Evolutionary conservation across 208 protist species (phyloP).

Genomic region (Hexamita inflata): DNA sequence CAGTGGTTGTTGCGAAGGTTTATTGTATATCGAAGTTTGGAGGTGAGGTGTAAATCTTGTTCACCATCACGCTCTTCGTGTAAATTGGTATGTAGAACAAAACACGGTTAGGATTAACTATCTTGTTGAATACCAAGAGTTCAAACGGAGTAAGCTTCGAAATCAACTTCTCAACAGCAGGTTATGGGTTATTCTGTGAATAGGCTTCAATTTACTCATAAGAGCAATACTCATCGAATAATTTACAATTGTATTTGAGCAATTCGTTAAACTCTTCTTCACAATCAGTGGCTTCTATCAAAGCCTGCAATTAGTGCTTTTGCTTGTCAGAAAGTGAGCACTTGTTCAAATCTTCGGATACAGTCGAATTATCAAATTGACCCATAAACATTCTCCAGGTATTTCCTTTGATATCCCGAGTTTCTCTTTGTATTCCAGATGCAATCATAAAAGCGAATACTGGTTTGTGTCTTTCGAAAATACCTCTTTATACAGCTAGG

Average conservation of each 20-base stretch:
- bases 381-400: constrained; percentile 29
- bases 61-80: neutral
- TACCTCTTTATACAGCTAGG: constrained; percentile 76
- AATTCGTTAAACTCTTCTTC: neutral
- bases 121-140: constrained; percentile 75
- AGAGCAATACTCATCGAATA: constrained; percentile 57
- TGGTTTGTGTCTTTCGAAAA: constrained; percentile 89
- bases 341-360: neutral
- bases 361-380: neutral
- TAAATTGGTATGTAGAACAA: constrained; percentile 22
- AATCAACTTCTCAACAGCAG: constrained; percentile 55
- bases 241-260: too few species aligned
- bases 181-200: too few species aligned
- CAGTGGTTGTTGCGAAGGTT: constrained; percentile 74
- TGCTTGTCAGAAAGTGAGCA: too few species aligned
- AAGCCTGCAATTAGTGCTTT: neutral
- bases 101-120: constrained; percentile 64
- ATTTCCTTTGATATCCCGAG: neutral
- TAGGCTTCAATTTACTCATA: constrained; percentile 54
- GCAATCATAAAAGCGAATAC: constrained; percentile 68
- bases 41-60: constrained; percentile 71
- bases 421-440: constrained; percentile 37
- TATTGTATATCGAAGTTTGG: constrained; percentile 78
- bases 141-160: constrained; percentile 67
- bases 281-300: too few species aligned